Evolutionary conservation across 2,329 filamentous ascomycete genomes (phyloP).

Genomic region (Gremmenia infestans): DNA sequence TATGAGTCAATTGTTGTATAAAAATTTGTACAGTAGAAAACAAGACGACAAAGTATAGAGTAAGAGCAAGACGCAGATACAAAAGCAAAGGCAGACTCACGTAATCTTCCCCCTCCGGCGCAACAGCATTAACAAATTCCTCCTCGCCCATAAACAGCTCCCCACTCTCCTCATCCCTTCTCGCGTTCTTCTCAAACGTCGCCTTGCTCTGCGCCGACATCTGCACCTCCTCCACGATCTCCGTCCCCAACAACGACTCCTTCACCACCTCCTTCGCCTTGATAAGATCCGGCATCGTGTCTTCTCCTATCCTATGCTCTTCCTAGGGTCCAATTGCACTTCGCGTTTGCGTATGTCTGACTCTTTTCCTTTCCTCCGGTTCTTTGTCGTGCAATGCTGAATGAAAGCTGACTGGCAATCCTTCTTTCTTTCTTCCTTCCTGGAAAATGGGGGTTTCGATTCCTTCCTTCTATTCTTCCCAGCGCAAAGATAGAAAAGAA

Average conservation of each 20-base stretch:
- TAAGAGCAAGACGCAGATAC: too few relatives aligned
- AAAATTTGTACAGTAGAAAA: background rate
- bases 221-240: constrained; percentile 44
- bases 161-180: constrained; percentile 68
- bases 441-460: too few relatives aligned
- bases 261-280: constrained; percentile 60
- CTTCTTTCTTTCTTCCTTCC: too few relatives aligned
- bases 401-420: too few relatives aligned
- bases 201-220: constrained; percentile 70
- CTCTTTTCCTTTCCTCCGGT: background rate
- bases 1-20: constrained; percentile 25
- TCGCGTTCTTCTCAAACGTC: constrained; percentile 71
- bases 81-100: constrained; percentile 51
- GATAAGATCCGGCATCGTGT: constrained; percentile 26
- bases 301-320: background rate
- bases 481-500: too few relatives aligned
- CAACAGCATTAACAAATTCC: constrained; percentile 89
- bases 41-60: background rate
- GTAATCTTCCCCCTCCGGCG: constrained; percentile 82
- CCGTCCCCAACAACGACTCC: constrained; percentile 67
- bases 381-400: too few relatives aligned
- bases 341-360: background rate
- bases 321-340: background rate
- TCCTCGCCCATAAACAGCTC: constrained; percentile 76
- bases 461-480: too few relatives aligned